Percentiles rank a stretch among this genome's conserved stretches.
phyloP scores from a whole-genome alignment of 495 filamentous ascomycete genomes.

The Elasticomyces elasticus region DNA sequence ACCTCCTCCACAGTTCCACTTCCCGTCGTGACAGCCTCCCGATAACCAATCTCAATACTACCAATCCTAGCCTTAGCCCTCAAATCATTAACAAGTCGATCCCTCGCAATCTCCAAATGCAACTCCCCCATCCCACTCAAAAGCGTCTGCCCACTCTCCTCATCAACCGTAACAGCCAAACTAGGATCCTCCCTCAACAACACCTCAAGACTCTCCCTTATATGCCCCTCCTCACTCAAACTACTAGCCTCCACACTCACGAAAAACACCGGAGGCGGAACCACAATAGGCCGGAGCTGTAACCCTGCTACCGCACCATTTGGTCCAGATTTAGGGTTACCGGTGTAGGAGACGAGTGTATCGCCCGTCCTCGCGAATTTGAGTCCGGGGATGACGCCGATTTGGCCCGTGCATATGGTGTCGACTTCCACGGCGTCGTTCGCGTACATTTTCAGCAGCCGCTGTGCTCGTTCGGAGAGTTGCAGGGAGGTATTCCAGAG shows the following conservation, averaged over 20 bases:
- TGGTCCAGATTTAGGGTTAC: conserved; percentile 49
- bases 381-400: conserved; percentile 88
- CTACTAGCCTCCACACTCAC: conserved; percentile 81
- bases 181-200: conserved; percentile 89
- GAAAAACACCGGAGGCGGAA: conserved; percentile 93
- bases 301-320: conserved; percentile 62
- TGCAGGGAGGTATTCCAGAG: conserved; percentile 86
- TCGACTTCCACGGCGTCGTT: conserved; percentile 77
- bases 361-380: conserved; percentile 89
- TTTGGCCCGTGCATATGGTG: conserved; percentile 72
- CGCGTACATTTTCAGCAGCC: conserved; percentile 85
- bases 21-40: conserved; percentile 57
- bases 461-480: conserved; percentile 67
- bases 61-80: conserved; percentile 85
- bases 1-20: conserved; percentile 46
- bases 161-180: conserved; percentile 71
- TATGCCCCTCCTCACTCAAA: conserved; percentile 62
- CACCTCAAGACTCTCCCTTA: conserved; percentile 63
- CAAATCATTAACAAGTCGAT: conserved; percentile 78
- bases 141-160: conserved; percentile 87
- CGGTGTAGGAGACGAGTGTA: conserved; percentile 67
- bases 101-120: conserved; percentile 90
- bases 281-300: conserved; percentile 77
- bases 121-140: conserved; percentile 95
- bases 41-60: conserved; percentile 90